phyloP scores from a whole-genome alignment of 2,329 filamentous ascomycete genomes.

The Xylariaceae sp. region DNA sequence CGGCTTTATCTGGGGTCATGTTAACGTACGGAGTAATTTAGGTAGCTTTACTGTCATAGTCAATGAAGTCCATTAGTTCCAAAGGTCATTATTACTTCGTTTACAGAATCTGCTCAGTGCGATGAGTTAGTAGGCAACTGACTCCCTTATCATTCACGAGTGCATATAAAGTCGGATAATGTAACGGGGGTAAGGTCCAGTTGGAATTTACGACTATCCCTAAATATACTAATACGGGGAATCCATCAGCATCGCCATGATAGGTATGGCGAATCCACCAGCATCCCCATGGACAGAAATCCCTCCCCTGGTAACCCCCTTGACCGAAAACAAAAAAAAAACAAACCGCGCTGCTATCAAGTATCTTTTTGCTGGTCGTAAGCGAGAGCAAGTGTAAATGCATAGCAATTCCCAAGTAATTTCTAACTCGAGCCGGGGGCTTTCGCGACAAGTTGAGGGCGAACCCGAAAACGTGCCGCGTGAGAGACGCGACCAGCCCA shows the following conservation, averaged over 20 bases:
- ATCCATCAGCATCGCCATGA: slow-evolving; percentile 28
- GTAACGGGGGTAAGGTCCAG: slow-evolving; percentile 11
- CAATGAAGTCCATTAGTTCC: too few relatives aligned
- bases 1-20: too few relatives aligned
- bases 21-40: too few relatives aligned
- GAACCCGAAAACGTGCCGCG: slow-evolving; percentile 28
- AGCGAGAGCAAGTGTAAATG: slow-evolving; percentile 8
- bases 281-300: slow-evolving; percentile 28
- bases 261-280: too few relatives aligned
- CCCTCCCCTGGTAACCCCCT: slow-evolving; percentile 33
- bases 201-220: slow-evolving; percentile 32
- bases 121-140: too few relatives aligned
- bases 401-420: slow-evolving; percentile 18
- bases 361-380: slow-evolving; percentile 16
- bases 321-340: slow-evolving; percentile 18
- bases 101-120: too few relatives aligned
- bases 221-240: slow-evolving; percentile 26
- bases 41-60: too few relatives aligned
- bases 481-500: slow-evolving; percentile 50
- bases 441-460: slow-evolving; percentile 34
- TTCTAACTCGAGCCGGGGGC: slow-evolving; percentile 33
- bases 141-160: background rate
- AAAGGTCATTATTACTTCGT: too few relatives aligned
- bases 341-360: too few relatives aligned
- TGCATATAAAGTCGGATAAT: too few relatives aligned